Evolutionary conservation across 164 flowering plant species (phyloP), one percentile per base, ranked within the genome.

Genomic region (Platanus orientalis): DNA sequence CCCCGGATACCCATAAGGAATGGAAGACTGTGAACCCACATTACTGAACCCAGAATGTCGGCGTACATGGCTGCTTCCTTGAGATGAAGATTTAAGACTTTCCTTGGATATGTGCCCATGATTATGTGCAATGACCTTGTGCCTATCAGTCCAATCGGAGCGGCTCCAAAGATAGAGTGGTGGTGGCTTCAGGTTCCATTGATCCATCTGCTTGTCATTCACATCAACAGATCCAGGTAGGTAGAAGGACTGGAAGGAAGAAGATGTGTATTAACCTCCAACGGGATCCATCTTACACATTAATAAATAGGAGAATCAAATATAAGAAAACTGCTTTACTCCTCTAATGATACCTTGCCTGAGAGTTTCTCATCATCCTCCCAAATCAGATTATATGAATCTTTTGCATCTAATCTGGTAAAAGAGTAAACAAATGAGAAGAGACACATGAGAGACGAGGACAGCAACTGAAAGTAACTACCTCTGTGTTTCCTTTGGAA

Each of bases 81-180:
- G 66, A 27, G 68, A 28, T 20, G 29, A 34, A 60, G 48, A 36
- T 36, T 72, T 63, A 11, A 51, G 53, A 17, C 54, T 69, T 27
- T 57, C 76, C 16, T 40, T 63, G 16, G 66, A 54, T 25, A 76
- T 6, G 64, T 87, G 94, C 9, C 81, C 83, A 54, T 75, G 81
- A 70, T 76, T 69, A 58, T 66, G 52, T 61, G 95, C 98, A 53
- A 89, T 81, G 13, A 51, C 73, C 66, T 44, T 83, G 77, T 88
- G 86, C 60, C 61, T 75, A 1, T 67, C 58, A 34, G 84, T 78
- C 85, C 86, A 91, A 68, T 86, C 95, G 27, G 48, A 74, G 23
- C 81, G 88, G 66, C 99, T 94, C 97, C 97, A 94, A 12, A 94
- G 85, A 74, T 76, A 87, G 30, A 91, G 90, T 10, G 69, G 71